A percentile compares a stretch with the other conserved stretches of the same genome.
Evolutionary conservation across 352 stramenopile genomes (phyloP).

Genomic region (Blastocystis hominis): DNA sequence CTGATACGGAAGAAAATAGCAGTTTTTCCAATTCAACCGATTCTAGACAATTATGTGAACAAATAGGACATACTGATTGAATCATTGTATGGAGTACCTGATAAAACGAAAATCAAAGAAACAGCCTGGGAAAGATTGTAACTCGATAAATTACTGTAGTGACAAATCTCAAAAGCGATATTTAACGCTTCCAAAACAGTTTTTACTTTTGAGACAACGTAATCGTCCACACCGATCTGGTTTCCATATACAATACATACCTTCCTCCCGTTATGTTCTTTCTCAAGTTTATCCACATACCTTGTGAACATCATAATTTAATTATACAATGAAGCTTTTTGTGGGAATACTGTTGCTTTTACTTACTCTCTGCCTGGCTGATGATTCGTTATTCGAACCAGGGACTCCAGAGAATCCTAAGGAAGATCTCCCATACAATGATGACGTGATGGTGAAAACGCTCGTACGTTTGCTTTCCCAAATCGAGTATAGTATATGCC

Average conservation of each 20-base stretch:
- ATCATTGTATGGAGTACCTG: no score
- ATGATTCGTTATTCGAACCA: constrained; percentile 21
- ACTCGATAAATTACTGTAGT: no score
- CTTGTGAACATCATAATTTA: background rate
- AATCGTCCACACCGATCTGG: background rate
- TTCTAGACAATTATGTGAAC: no score
- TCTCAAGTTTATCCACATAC: background rate
- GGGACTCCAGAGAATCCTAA: constrained; percentile 35
- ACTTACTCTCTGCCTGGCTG: background rate
- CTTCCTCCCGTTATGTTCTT: background rate
- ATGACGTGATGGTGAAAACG: constrained; percentile 50
- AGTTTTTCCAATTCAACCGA: no score
- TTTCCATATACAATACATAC: background rate
- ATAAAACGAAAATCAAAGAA: no score
- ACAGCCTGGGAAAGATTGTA: no score
- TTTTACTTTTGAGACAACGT: no score
- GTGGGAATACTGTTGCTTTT: background rate
- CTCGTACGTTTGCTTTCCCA: background rate
- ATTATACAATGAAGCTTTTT: background rate
- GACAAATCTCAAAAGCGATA: no score
- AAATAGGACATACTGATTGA: no score
- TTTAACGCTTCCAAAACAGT: no score
- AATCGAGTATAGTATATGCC: constrained; percentile 16
- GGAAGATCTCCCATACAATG: constrained; percentile 52
- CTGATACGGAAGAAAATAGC: no score